Conservation (phyloP, 2,329 filamentous ascomycete genomes). For the Onygena corvina region DNA sequence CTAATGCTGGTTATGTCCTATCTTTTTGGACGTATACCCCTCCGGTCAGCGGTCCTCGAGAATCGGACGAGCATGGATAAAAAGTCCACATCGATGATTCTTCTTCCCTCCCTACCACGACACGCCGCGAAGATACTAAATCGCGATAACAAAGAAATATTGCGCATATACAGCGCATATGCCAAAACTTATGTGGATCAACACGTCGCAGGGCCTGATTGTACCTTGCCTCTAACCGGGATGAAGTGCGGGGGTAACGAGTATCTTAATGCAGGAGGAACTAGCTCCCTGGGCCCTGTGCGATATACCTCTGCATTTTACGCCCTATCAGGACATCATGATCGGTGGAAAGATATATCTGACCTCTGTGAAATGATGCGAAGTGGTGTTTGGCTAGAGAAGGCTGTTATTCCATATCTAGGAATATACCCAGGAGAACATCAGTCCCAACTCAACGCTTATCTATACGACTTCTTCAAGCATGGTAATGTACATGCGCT, state of each 20-base stretch:
- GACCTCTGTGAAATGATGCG: conserved; percentile 57
- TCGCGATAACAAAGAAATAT: conserved; percentile 52
- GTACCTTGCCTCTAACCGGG: conserved; percentile 47
- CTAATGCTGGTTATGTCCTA: conserved; percentile 59
- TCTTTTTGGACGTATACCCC: conserved; percentile 48
- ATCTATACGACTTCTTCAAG: conserved; percentile 62
- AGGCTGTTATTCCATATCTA: conserved; percentile 59
- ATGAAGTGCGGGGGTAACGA: conserved; percentile 32
- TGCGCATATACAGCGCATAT: conserved; percentile 56
- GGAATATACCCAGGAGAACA: conserved; percentile 47
- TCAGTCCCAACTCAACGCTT: conserved; percentile 32
- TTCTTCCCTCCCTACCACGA: conserved; percentile 52
- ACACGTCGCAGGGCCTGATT: conserved; percentile 45
- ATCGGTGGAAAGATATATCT: conserved; percentile 51
- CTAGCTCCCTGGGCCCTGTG: conserved; percentile 23
- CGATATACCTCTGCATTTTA: conserved; percentile 48
- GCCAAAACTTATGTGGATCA: conserved; percentile 57
- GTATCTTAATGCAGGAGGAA: conserved; percentile 8
- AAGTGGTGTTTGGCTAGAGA: conserved; percentile 60
- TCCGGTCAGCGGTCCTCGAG: conserved; percentile 37
- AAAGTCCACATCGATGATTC: conserved; percentile 50
- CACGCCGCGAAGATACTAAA: conserved; percentile 46
- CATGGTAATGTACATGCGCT: conserved; percentile 54
- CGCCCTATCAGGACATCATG: conserved; percentile 56
- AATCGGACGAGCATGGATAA: conserved; percentile 41